A percentile compares a stretch with the other conserved stretches of the same genome.
These are phyloP conservation scores for Suhomyces chickasaworum DNA, from an alignment of 1,139 yeast genomes.

Conservation along the genomic window DNA sequence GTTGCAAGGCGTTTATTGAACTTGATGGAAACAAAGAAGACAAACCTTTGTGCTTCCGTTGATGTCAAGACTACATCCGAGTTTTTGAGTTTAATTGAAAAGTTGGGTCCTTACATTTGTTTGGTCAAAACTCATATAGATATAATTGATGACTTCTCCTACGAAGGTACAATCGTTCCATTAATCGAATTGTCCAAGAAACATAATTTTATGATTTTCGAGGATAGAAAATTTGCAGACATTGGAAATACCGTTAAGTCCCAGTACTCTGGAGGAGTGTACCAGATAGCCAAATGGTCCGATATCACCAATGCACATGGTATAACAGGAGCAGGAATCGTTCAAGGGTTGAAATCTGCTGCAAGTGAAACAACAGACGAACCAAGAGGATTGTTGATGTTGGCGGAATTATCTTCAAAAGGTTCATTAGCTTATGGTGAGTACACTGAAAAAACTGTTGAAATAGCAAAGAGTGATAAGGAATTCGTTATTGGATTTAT, in stretches of 20 bases:
- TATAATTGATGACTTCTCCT: conserved; percentile 83
- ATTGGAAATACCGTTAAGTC: conserved; percentile 97
- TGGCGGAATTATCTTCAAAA: conserved; percentile 92
- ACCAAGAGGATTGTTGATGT: conserved; percentile 89
- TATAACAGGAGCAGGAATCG: conserved; percentile 93
- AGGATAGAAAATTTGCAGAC: conserved; percentile 97
- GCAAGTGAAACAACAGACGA: conserved; percentile 64
- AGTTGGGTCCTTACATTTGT: conserved; percentile 88
- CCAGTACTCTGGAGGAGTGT: conserved; percentile 90
- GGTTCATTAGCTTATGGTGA: conserved; percentile 94
- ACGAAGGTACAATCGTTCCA: conserved; percentile 77
- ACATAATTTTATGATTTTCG: conserved; percentile 86
- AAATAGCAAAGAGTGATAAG: conserved; percentile 82
- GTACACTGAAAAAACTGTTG: conserved; percentile 83
- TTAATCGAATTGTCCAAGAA: conserved; percentile 67
- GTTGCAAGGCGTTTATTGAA: conserved; percentile 74
- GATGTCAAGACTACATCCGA: conserved; percentile 83
- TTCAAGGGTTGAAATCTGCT: conserved; percentile 82
- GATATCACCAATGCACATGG: conserved; percentile 98
- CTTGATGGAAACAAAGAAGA: conserved; percentile 76
- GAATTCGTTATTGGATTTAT: conserved; percentile 95
- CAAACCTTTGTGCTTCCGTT: conserved; percentile 94
- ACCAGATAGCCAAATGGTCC: conserved; percentile 89
- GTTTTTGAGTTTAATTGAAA: conserved; percentile 69
- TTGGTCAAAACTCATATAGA: conserved; percentile 94